Evolutionary conservation across 352 stramenopile genomes (phyloP), one percentile per base, ranked within the genome.

Genomic region (Globisporangium barbulae): DNA sequence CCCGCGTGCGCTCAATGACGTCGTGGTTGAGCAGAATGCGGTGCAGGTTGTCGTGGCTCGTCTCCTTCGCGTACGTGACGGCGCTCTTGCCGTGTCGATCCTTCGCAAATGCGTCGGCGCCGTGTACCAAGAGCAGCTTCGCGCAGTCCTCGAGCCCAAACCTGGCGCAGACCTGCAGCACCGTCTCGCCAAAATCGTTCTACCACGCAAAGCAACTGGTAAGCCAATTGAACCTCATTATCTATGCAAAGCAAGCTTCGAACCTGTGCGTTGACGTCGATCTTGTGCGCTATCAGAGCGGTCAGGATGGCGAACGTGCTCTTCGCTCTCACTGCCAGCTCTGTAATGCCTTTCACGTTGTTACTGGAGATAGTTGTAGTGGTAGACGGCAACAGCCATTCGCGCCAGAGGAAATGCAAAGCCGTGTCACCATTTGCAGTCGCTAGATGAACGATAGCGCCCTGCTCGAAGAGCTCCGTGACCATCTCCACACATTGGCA

Each of bases 401-500:
- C 52, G 17, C 66, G 65, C 69, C 80, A 93, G 15, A 91, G 37
- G 28, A 81, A 91, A 64, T 93, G 83, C 25, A 89, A 64, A 0
- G 83, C 83, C 2, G 74, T 79, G 65, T 94, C 81, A 15, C 83
- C 81, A 50, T 90, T 91, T 0, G 76, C 83, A 22, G 79, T 92
- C 47, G 63, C 53, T 3, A 91, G 61, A 52, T 84, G 72, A 47
- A 81, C 72, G 6, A 68, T 75, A 3, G 83, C 79, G 2, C 70
- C 80, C 53, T 85, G 72, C 1, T 82, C 71, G 8, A 94, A 55
- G 1, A 94, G 60, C 22, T 65, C 73, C 0, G 10, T 33, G 19
- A 83, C 78, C 47, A 94, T 63, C 2, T 88, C 76, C 12, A 84
- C 72, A 49, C 73, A 65, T 55, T 86, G 70, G 6, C 74, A 68